Conservation (phyloP, 345 rosid genomes). For the Pelargonium nanum region DNA sequence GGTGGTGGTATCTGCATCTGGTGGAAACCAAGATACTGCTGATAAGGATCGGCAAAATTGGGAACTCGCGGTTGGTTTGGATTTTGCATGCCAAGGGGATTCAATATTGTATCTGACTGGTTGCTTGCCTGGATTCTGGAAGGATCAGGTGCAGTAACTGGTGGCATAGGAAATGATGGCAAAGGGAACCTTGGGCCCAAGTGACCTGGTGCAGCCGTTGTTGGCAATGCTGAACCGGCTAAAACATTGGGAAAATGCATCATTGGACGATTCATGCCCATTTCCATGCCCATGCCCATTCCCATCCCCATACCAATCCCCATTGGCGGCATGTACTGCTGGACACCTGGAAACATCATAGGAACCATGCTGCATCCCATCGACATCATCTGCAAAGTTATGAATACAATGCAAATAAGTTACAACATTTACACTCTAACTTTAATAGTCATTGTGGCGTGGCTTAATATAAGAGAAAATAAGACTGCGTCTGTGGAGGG, state of each 20-base stretch:
- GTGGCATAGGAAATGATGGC: slow-evolving; percentile 51
- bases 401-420: too few relatives aligned
- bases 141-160: slow-evolving; percentile 38
- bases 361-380: slow-evolving; percentile 78
- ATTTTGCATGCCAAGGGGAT: slow-evolving; percentile 30
- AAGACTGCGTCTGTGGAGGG: too few relatives aligned
- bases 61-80: slow-evolving; percentile 30
- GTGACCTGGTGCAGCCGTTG: slow-evolving; percentile 42
- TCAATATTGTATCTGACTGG: slow-evolving; percentile 36
- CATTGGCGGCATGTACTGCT: slow-evolving; percentile 29
- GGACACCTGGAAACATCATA: slow-evolving; percentile 63
- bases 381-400: slow-evolving; percentile 72
- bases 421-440: too few relatives aligned
- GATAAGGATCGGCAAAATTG: slow-evolving; percentile 54
- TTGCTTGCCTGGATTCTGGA: slow-evolving; percentile 33
- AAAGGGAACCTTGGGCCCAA: slow-evolving; percentile 47
- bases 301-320: slow-evolving; percentile 44
- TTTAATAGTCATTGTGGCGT: too few relatives aligned
- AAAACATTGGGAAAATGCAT: slow-evolving; percentile 68
- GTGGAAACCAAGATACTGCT: slow-evolving; percentile 46
- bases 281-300: slow-evolving; percentile 47
- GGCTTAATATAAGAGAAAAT: slow-evolving; percentile 7
- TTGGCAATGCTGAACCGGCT: slow-evolving; percentile 41
- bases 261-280: slow-evolving; percentile 49
- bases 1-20: slow-evolving; percentile 41